Conservation (phyloP, 2,329 filamentous ascomycete genomes). For the Periconia macrospinosa region DNA sequence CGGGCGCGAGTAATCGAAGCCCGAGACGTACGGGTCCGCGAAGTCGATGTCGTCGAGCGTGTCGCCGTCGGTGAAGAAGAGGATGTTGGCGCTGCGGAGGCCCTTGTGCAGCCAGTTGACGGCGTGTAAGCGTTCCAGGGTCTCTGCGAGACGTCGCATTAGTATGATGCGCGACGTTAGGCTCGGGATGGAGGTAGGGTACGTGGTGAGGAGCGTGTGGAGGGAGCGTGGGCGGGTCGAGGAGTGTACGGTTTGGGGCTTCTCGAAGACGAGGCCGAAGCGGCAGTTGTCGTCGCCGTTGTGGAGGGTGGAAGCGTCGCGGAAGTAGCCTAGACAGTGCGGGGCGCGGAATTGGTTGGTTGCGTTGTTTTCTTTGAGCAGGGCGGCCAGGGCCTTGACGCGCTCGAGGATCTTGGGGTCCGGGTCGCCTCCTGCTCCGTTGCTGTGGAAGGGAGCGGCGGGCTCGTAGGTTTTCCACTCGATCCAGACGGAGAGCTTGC, state of each 20-base stretch:
- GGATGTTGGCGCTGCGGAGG: slow-evolving; percentile 56
- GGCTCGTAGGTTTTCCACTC: slow-evolving; percentile 42
- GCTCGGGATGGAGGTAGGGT: slow-evolving; percentile 42
- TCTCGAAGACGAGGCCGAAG: slow-evolving; percentile 59
- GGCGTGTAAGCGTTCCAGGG: slow-evolving; percentile 57
- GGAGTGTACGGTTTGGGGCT: slow-evolving; percentile 45
- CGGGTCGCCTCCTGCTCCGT: slow-evolving; percentile 9
- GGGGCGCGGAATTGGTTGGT: slow-evolving; percentile 37
- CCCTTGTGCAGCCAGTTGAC: slow-evolving; percentile 63
- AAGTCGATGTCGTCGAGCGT: slow-evolving; percentile 37
- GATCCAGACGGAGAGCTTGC: slow-evolving; percentile 36
- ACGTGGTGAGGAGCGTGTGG: slow-evolving; percentile 47
- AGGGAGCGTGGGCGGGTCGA: slow-evolving; percentile 52
- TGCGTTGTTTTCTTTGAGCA: slow-evolving; percentile 35
- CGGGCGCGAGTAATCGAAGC: slow-evolving; percentile 60
- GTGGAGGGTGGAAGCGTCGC: slow-evolving; percentile 20
- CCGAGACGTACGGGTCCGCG: slow-evolving; percentile 50
- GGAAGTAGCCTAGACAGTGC: slow-evolving; percentile 40
- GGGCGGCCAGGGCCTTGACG: slow-evolving; percentile 33
- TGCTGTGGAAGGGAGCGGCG: slow-evolving; percentile 5
- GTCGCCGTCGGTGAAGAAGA: slow-evolving; percentile 50
- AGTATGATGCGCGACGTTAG: slow-evolving; percentile 57
- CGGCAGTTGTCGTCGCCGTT: slow-evolving; percentile 36
- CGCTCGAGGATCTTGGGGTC: slow-evolving; percentile 33
- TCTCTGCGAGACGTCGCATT: slow-evolving; percentile 56